Evolutionary conservation across 2,329 filamentous ascomycete genomes (phyloP).

Genomic region (Chalaropsis ovoidea): DNA sequence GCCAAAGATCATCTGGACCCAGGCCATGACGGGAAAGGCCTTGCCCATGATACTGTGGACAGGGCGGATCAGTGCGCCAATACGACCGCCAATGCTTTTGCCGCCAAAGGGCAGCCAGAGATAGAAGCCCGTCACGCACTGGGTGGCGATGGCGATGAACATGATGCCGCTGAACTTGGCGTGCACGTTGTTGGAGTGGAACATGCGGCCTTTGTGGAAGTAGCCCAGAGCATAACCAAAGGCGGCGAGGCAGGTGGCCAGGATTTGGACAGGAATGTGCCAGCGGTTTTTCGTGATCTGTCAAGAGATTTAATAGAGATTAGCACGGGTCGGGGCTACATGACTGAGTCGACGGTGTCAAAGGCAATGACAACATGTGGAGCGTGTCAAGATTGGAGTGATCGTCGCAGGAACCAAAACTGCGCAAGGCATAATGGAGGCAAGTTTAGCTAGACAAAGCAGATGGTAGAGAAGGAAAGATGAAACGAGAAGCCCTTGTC

Average conservation of each 20-base stretch:
- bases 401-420: not conserved
- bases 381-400: not conserved
- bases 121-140: conserved; percentile 75
- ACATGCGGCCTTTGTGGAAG: conserved; percentile 78
- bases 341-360: not conserved
- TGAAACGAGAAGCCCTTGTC: not conserved
- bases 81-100: conserved; percentile 67
- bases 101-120: conserved; percentile 74
- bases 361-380: not conserved
- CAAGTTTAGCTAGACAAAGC: not conserved
- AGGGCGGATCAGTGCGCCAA: conserved; percentile 61
- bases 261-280: conserved; percentile 81
- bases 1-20: conserved; percentile 93
- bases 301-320: conserved; percentile 14
- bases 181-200: conserved; percentile 65
- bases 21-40: conserved; percentile 71
- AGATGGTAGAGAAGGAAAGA: not conserved
- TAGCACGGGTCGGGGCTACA: not conserved
- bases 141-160: conserved; percentile 66
- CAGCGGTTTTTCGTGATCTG: conserved; percentile 82
- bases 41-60: conserved; percentile 78
- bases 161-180: conserved; percentile 67
- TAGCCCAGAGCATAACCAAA: conserved; percentile 88
- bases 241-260: conserved; percentile 64
- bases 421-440: not conserved